These are phyloP conservation scores for Arachis stenosperma DNA, from an alignment of 306 rosid species.

Conservation along the genomic window DNA sequence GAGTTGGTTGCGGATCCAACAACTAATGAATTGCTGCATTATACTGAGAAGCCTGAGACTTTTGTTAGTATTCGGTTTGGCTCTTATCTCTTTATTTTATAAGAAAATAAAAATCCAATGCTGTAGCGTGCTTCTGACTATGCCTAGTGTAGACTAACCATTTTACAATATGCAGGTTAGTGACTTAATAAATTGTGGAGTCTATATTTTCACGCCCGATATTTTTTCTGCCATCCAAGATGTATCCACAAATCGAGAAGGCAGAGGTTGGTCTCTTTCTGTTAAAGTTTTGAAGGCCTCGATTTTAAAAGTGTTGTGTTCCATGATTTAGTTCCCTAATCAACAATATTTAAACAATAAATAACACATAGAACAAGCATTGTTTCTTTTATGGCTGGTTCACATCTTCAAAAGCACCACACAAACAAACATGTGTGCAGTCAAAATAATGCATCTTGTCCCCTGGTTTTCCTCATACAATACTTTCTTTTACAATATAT, in stretches of 20 bases:
- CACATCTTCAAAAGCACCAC: constrained; percentile 1
- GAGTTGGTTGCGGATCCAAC: constrained; percentile 91
- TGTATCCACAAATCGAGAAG: constrained; percentile 71
- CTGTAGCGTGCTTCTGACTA: constrained; percentile 17
- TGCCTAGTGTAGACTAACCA: constrained; percentile 34
- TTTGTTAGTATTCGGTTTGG: constrained; percentile 62
- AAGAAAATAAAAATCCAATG: neutral
- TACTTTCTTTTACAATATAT: constrained; percentile 2
- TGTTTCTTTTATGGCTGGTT: constrained; percentile 4
- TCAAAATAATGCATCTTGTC: constrained; percentile 9
- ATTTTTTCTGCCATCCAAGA: constrained; percentile 67
- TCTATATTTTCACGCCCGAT: constrained; percentile 75
- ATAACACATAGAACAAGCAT: neutral
- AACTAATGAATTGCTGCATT: constrained; percentile 90
- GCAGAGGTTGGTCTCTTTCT: constrained; percentile 63
- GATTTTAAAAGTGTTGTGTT: neutral
- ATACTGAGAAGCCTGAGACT: constrained; percentile 97
- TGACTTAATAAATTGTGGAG: constrained; percentile 88
- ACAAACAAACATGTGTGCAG: neutral
- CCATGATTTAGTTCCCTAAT: constrained; percentile 22
- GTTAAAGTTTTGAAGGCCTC: neutral
- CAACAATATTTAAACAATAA: constrained; percentile 3
- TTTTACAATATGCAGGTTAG: constrained; percentile 63
- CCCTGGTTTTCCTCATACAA: neutral
- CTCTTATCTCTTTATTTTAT: neutral